phyloP scores from a whole-genome alignment of 1,284 basidiomycete genomes.

The Sporisorium sorghi region DNA sequence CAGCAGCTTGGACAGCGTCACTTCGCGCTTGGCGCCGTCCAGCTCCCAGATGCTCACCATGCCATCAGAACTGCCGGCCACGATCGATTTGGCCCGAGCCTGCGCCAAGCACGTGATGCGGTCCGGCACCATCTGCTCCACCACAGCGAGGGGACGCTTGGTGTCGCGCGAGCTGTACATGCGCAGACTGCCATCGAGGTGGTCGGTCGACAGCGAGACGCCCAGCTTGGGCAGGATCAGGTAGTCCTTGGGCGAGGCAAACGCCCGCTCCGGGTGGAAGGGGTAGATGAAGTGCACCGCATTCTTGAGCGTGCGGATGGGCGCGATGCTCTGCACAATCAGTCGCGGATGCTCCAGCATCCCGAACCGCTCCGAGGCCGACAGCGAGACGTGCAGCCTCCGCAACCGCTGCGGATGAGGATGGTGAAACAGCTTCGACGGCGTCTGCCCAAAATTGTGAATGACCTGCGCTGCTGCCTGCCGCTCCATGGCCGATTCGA shows the following conservation, averaged over 20 bases:
- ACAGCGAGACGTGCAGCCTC: constrained; percentile 14
- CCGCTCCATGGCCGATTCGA: constrained; percentile 85
- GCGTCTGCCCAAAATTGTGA: constrained; percentile 78
- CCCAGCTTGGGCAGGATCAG: constrained; percentile 76
- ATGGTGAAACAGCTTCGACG: constrained; percentile 78
- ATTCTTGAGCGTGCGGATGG: constrained; percentile 64
- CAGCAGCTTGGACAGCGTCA: constrained; percentile 74
- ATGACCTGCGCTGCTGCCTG: constrained; percentile 94
- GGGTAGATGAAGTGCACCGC: constrained; percentile 74
- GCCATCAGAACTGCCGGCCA: constrained; percentile 75
- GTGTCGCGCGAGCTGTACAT: constrained; percentile 68
- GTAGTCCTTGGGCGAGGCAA: constrained; percentile 76
- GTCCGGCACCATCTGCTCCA: constrained; percentile 49
- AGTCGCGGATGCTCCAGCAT: constrained; percentile 78
- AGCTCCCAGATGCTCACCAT: constrained; percentile 52
- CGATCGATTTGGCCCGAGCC: constrained; percentile 78
- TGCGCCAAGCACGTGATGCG: constrained; percentile 75
- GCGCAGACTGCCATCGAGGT: constrained; percentile 73
- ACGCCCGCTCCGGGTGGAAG: constrained; percentile 75
- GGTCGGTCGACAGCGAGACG: constrained; percentile 78
- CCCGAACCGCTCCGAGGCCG: constrained; percentile 73
- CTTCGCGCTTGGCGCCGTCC: constrained; percentile 35
- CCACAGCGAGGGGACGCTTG: constrained; percentile 76
- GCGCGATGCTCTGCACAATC: constrained; percentile 62
- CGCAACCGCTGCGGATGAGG: constrained; percentile 81